These are phyloP conservation scores for Lactarius sp. DNA, from an alignment of 768 basidiomycete genomes.

Conservation along the genomic window DNA sequence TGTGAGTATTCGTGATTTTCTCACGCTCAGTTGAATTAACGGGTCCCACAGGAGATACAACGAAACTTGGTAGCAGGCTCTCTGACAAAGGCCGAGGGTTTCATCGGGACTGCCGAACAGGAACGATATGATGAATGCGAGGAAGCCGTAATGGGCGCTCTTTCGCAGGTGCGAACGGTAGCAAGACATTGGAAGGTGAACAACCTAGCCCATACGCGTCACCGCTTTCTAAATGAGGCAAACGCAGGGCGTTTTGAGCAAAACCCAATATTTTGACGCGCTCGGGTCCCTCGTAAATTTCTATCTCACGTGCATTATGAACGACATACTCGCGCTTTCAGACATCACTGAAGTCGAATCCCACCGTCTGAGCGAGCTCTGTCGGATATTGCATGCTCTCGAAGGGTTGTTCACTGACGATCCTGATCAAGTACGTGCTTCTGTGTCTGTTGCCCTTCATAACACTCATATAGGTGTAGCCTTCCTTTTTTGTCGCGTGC, in stretches of 20 bases:
- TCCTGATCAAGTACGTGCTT: constrained; percentile 46
- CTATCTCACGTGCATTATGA: constrained; percentile 60
- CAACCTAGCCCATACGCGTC: not conserved
- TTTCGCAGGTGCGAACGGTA: constrained; percentile 58
- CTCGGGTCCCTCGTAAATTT: constrained; percentile 68
- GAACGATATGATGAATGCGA: constrained; percentile 76
- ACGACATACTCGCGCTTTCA: constrained; percentile 65
- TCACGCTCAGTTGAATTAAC: not conserved
- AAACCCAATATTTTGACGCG: constrained; percentile 64
- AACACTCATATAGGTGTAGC: constrained; percentile 34
- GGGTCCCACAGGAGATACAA: constrained; percentile 43
- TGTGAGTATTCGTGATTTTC: constrained; percentile 40
- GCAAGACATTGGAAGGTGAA: constrained; percentile 71
- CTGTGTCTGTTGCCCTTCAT: not conserved
- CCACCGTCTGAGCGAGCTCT: constrained; percentile 74
- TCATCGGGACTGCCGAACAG: constrained; percentile 64
- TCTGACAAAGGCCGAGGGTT: constrained; percentile 55
- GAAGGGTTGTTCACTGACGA: constrained; percentile 78
- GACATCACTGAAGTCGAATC: constrained; percentile 92
- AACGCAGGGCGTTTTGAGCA: constrained; percentile 58
- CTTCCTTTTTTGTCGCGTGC: constrained; percentile 74
- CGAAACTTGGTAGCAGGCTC: constrained; percentile 43
- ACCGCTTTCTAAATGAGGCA: not conserved
- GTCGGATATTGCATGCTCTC: constrained; percentile 68
- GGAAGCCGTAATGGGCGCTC: constrained; percentile 53